Base-by-base conservation (phyloP, 2,329 filamentous ascomycete species). In the Trichophyton benhamiae region DNA sequence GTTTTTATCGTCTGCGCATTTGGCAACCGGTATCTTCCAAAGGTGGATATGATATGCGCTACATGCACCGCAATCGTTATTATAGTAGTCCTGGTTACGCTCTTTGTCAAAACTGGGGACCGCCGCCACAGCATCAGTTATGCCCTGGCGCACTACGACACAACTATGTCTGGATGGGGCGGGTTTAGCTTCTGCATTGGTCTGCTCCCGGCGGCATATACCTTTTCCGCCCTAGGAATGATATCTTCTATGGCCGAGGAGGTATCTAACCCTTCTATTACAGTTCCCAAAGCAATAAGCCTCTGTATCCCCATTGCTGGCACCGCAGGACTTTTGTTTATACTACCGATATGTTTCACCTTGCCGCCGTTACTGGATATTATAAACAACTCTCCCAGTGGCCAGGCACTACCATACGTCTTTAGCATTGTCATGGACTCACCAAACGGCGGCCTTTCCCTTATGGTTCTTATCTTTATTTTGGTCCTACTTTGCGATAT, bases 201-300 rank as follows among this genome's bases (percentile, higher is more conserved):
- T 30, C 22, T 85, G 8, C 72, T 86, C 2, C 83, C 82, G 1
- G 76, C 80, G 0, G 81, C 81, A 6, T 84, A 83, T 66, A 80
- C 78, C 64, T 83, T 84, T 66, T 80, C 79, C 0, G 83, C 82
- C 1, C 76, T 85, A 25, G 83, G 83, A 1, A 85, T 85, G 83
- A 80, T 85, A 60, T 78, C 80, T 0, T 79, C 80, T 7, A 85
- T 85, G 83, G 82, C 82, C 0, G 82, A 85, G 71, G 82, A 85
- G 69, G 82, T 79, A 42, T 69, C 75, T 6, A 75, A 82, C 58
- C 80, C 83, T 1, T 75, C 79, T 3, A 63, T 79, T 22, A 80
- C 80, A 65, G 72, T 83, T 0, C 80, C 81, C 0, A 78, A 74
- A 38, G 81, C 81, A 8, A 76, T 83, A 59, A 61, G 62, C 49